Conservation (phyloP, 1,139 yeast genomes). For the Debaryomyces udenii region DNA sequence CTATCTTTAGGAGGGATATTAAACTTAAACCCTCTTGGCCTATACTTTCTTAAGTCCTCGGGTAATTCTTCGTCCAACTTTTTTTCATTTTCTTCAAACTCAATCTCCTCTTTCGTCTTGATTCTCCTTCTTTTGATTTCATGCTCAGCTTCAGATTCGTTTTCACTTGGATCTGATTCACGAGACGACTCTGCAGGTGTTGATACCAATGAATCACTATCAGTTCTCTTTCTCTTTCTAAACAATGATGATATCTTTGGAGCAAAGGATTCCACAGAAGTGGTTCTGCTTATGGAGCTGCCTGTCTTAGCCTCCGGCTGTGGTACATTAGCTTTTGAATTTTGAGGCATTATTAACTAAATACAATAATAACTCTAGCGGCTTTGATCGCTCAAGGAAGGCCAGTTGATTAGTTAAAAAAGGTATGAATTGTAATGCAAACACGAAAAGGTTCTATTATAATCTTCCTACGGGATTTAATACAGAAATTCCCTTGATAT, state of each 20-base stretch:
- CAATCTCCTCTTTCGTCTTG: conserved; percentile 35
- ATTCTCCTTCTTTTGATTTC: conserved; percentile 28
- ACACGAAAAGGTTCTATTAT: too few species aligned
- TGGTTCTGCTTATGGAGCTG: conserved; percentile 31
- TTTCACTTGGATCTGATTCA: conserved; percentile 21
- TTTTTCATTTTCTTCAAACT: conserved; percentile 53
- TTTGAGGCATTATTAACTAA: conserved; percentile 2
- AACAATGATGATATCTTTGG: conserved; percentile 44
- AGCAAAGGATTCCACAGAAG: conserved; percentile 47
- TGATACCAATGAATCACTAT: conserved; percentile 16
- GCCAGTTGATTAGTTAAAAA: too few species aligned
- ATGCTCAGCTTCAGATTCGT: conserved; percentile 16
- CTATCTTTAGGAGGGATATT: conserved; percentile 85
- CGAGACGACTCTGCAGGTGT: conserved; percentile 17
- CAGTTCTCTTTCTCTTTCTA: conserved; percentile 34
- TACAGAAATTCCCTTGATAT: too few species aligned
- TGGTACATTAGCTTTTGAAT: conserved; percentile 1
- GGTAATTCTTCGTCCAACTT: conserved; percentile 63
- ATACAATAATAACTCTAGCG: too few species aligned
- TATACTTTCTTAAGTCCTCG: conserved; percentile 62
- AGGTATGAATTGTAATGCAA: too few species aligned
- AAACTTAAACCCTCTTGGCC: conserved; percentile 72
- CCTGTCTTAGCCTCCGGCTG: conserved; percentile 1
- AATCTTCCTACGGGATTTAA: too few species aligned
- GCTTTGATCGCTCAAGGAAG: too few species aligned